Conservation (phyloP, 2,329 filamentous ascomycete species). For the Cadophora malorum region DNA sequence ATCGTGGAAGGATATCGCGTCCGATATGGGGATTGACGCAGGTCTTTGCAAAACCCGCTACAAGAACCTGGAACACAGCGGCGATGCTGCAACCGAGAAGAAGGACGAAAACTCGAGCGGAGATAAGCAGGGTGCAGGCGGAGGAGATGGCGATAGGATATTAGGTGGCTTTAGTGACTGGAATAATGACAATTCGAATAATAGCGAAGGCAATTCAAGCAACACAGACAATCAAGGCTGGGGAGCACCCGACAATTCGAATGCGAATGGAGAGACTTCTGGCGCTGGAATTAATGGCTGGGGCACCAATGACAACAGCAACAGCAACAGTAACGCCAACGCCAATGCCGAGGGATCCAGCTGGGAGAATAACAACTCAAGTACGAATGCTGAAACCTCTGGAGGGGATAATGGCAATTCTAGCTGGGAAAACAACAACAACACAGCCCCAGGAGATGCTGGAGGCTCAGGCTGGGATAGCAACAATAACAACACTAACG, state of each 20-base stretch:
- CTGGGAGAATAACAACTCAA: not conserved
- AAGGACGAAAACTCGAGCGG: not conserved
- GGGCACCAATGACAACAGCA: not conserved
- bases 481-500: not conserved
- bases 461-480: constrained; percentile 5
- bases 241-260: not conserved
- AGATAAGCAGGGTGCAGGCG: constrained; percentile 4
- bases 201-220: not conserved
- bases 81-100: not conserved
- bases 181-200: constrained; percentile 5
- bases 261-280: constrained; percentile 8
- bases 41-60: constrained; percentile 1
- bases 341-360: not conserved
- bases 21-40: constrained; percentile 16
- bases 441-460: not conserved
- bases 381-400: not conserved
- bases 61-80: not conserved
- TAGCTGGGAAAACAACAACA: not conserved
- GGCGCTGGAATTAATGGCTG: not conserved
- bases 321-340: not conserved
- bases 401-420: not conserved
- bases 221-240: constrained; percentile 12
- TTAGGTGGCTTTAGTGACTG: not conserved
- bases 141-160: constrained; percentile 1
- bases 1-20: constrained; percentile 33